Evolutionary conservation across 202 grass and related monocot genomes (phyloP), one percentile per base, ranked within the genome.

Genomic region (Musa balbisiana): DNA sequence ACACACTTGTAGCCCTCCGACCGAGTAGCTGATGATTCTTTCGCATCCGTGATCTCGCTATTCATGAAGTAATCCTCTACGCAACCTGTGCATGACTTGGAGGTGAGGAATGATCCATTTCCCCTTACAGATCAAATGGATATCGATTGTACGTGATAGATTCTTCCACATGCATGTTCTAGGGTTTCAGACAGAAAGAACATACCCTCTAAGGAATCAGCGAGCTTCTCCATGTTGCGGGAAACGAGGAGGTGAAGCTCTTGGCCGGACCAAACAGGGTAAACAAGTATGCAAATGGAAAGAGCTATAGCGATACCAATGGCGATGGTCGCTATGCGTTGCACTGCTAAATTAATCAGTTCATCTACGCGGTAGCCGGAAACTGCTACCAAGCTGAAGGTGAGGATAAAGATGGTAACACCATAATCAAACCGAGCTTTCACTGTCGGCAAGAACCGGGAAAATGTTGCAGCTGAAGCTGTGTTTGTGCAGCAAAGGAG

Each of bases 361-460:
- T 74, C 70, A 26, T 87, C 78, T n/a, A 55, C 82, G 29, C 82
- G 85, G 74, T 81, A 84, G 52, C 85, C 85, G 0, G 85, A 81
- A 2, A 84, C 71, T 10, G 85, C 75, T 22, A 87, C 74, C 51
- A 87, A 67, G 74, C 74, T 81, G 78, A 84, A 87, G 33, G 85
- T 84, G 55, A 87, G 74, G 74, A 87, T 87, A 25, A 87, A 87
- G 22, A 87, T 65, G 53, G 78, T 81, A 63, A 81, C 64, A 11
- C 85, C 85, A 69, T 87, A 84, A 58, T 87, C 78, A 67, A 81
- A 87, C 50, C 67, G 78, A 1, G 74, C 69, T 62, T 81, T 84
- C 20, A 87, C 52, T 2, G 74, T 81, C 3, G 85, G 82, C 23
- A 84, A 81, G 74, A 87, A 84, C 12, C 85, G 81, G 50, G 82